phyloP scores from a whole-genome alignment of 73 alveolate genomes.

The Tetrahymena elliotti region DNA sequence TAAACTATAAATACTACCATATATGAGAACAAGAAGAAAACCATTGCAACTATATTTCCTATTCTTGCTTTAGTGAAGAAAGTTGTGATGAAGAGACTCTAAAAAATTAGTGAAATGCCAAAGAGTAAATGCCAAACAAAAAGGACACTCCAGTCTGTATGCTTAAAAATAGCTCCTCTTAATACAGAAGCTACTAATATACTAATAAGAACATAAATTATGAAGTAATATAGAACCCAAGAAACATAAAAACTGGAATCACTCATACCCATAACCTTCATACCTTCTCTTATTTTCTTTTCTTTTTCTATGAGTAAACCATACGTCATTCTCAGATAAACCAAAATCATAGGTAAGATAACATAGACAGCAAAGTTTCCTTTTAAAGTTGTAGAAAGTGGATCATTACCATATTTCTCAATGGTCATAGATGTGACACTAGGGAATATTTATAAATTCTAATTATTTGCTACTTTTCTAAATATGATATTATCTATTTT shows the following conservation, averaged over 20 bases:
- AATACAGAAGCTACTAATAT: conserved; percentile 56
- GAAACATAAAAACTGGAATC: conserved; percentile 88
- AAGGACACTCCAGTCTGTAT: conserved; percentile 17
- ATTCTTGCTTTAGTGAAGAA: conserved; percentile 11
- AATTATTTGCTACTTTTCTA: background rate
- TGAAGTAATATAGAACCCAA: conserved; percentile 71
- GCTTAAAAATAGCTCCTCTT: conserved; percentile 5
- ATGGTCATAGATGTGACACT: background rate
- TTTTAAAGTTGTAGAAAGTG: conserved; percentile 1
- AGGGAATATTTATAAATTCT: background rate
- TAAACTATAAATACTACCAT: background rate
- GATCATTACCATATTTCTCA: conserved; percentile 16
- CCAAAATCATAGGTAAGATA: conserved; percentile 23
- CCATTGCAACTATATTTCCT: conserved; percentile 26
- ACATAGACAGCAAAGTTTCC: conserved; percentile 36
- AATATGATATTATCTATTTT: conserved; percentile 12
- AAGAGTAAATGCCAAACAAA: conserved; percentile 1
- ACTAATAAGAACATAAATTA: conserved; percentile 66
- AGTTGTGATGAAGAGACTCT: conserved; percentile 3
- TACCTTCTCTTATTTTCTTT: conserved; percentile 90
- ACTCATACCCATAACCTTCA: conserved; percentile 97
- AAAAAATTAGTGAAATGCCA: background rate
- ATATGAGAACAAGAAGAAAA: conserved; percentile 5
- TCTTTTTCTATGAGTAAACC: conserved; percentile 75
- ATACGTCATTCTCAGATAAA: conserved; percentile 40